phyloP scores from a whole-genome alignment of 2,329 filamentous ascomycete species.

The Microdochium nivale region DNA sequence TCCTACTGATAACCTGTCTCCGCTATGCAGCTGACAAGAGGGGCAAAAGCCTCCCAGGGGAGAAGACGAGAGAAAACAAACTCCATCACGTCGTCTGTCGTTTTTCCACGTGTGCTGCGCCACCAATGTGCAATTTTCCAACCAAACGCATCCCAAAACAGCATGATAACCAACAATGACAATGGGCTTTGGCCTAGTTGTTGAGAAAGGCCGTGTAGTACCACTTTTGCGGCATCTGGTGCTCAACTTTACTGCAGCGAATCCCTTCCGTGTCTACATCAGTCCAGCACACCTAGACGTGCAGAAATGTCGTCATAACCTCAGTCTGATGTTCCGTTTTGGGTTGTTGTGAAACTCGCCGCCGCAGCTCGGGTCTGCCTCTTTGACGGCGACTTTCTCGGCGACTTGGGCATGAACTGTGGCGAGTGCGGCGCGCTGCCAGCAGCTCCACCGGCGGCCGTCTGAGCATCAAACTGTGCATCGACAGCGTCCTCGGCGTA shows the following conservation, averaged over 20 bases:
- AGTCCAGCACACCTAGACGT: not conserved
- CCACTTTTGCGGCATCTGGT: too few relatives aligned
- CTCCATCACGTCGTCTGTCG: not conserved
- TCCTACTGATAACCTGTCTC: too few relatives aligned
- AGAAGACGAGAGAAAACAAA: not conserved
- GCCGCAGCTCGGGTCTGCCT: not conserved
- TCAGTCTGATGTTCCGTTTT: not conserved
- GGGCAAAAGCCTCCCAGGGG: not conserved
- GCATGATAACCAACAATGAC: not conserved
- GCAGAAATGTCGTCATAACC: not conserved
- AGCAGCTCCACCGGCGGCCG: slow-evolving; percentile 10
- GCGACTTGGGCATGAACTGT: not conserved
- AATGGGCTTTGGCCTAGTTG: not conserved
- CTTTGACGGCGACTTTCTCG: not conserved
- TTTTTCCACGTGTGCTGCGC: not conserved
- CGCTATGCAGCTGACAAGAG: too few relatives aligned
- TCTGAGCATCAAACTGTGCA: slow-evolving; percentile 16
- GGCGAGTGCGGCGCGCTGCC: not conserved
- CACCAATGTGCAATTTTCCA: not conserved
- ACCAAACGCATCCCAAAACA: not conserved
- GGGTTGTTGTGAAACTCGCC: not conserved
- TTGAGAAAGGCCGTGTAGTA: too few relatives aligned
- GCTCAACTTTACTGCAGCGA: not conserved
- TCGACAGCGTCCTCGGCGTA: slow-evolving; percentile 18
- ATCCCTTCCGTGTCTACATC: not conserved